Evolutionary conservation across 495 filamentous ascomycete genomes (phyloP), one percentile per base, ranked within the genome.

Genomic region (Talaromyces liani): DNA sequence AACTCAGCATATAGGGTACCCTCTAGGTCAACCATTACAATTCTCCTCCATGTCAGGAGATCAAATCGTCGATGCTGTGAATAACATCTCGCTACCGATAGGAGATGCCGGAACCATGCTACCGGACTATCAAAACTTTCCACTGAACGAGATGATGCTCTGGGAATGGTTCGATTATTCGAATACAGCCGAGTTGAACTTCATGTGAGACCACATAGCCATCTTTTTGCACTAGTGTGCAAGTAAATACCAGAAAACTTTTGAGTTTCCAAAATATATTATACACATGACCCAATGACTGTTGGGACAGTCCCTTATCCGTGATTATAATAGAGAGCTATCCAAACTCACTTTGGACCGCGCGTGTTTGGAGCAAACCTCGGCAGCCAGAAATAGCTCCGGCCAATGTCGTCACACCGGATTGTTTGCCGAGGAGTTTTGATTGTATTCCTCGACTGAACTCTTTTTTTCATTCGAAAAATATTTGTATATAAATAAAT

Each of bases 11-110:
- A 60, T 41, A 12, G 29, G 31, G 18, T 39, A 39, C 16, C 25
- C 57, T 9, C 18, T 62, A 7, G 14, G 20, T n/a, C 82, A 86
- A 65, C 78, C 84, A 5, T 69, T 88, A 41, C 84, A 85, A 57
- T 88, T 88, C 69, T 88, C 85, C 9, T 79, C 84, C 36, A 88
- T 88, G 86, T 88, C 85, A 5, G 84, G 86, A 60, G 75, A 84
- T 62, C 84, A 88, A 67, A 84, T 88, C 33, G 76, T 83, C 6
- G 82, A 87, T 67, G 84, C 84, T 16, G 80, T 88, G 49, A 85
- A 85, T 68, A 76, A 80, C 54, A 81, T 82, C 6, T 83, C 79
- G 9, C 82, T 81, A 27, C 80, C 83, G 22, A 83, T 87, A 65
- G 83, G 82, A 24, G 75, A 76, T 2, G 79, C 72, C 5, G 41